Base-by-base conservation (phyloP, 2,329 filamentous ascomycete genomes). In the Colletotrichum theobromicola region DNA sequence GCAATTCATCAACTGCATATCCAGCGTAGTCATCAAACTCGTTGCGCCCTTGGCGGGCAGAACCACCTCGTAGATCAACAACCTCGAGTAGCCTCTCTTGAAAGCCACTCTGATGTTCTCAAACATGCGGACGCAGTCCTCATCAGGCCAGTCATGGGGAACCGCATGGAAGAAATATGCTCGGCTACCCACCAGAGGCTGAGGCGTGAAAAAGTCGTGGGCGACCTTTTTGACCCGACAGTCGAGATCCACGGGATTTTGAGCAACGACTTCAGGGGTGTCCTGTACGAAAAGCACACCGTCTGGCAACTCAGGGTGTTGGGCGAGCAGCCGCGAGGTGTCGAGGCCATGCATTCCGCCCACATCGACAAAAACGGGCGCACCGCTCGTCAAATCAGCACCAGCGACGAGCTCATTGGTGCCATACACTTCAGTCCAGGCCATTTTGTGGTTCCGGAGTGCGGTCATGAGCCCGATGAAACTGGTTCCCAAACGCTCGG, bases 91-190 rank as follows among this genome's bases (percentile, higher is more conserved):
- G 0, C 82, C 82, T n/a, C 79, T 80, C 28, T 77, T 77, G 84
- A 87, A 86, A 0, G 83, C 84, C 7, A 75, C 71, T 21, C 79
- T 81, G 75, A 84, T 64, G 12, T 81, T 78, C 0, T 30, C 26
- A 1, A 87, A 77, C 10, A 86, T 81, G 13, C 79, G 58, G 15
- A 78, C 75, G 28, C 80, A 81, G 13, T 81, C 79, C 7, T 80
- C 79, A n/a, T 86, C 82, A 1, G 82, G 79, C 82, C 83, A 87
- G 74, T 87, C 84, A 62, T 88, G 85, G 2, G 87, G 79, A 6
- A 86, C 79, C 4, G 81, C 82, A 70, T 86, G 84, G 79, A 86
- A 79, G 74, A 83, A 87, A 77, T 86, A 87, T 3, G 81, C 81
- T 4, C 82, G 82, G 15, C 57, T 67, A 77, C 78, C 80, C 75